Base-by-base conservation (phyloP, 2,329 filamentous ascomycete species). In the Sphaerostilbella broomeana region DNA sequence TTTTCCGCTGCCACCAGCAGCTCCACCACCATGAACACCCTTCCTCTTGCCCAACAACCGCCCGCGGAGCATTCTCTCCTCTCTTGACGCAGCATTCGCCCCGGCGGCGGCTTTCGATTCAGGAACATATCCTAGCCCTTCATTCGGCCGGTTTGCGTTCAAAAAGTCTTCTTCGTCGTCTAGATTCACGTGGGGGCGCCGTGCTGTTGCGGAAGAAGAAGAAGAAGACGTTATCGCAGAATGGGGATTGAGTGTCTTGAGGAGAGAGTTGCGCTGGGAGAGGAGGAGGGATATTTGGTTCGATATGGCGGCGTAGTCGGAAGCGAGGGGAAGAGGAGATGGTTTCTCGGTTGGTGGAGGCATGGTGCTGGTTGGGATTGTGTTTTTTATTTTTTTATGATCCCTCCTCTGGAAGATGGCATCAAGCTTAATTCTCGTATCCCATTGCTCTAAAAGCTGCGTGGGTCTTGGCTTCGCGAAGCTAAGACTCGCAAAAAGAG, bases 221-320 rank as follows among this genome's bases (percentile, higher is more conserved):
- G 33, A 42, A 5, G 38, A 32, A 15, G 44, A 34, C 24, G 46
- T 32, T 18, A 47, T 31, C 25, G 51, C 35, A 24, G 49, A 46
- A 35, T 47, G 47, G 34, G 56, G 51, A 24, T 51, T 53, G 45
- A 57, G 55, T 17, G 51, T 53, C 15, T 54, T 49, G 15, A 64
- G 54, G 40, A 66, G 50, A 19, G 54, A 53, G 4, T 58, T 49
- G 41, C 59, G 60, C 8, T 58, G 55, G 37, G 64, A 49, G 26
- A 63, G 47, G 48, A 60, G 54, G 37, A 70, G 57, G 41, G 63
- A 59, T 41, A 70, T 62, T 43, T 58, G 58, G 59, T 70, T 70
- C 44, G 62, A 54, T 34, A 66, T 49, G 40, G 60, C 53, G 47
- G 58, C 58, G 53, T 55, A 57, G 51, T 67, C 54, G 40, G 60